Percentiles rank a stretch among this genome's conserved stretches.
Conservation (phyloP, 1,284 basidiomycete genomes). For the Ceratobasidium sp. region DNA sequence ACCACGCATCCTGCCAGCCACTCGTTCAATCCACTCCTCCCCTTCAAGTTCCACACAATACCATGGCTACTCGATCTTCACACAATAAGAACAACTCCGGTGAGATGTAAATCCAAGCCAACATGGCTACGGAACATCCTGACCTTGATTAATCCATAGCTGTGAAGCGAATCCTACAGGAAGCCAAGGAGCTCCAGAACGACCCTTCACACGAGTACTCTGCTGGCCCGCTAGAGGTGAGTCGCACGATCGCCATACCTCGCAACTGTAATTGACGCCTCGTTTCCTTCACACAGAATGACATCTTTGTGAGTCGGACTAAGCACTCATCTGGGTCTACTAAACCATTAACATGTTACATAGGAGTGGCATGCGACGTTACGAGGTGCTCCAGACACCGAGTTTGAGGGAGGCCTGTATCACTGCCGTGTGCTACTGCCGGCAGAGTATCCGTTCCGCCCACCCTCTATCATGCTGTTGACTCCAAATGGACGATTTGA, state of each 20-base stretch:
- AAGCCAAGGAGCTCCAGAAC: conserved; percentile 86
- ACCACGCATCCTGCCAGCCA: conserved; percentile 3
- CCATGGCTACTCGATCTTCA: conserved; percentile 53
- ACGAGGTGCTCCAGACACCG: conserved; percentile 85
- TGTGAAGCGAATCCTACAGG: conserved; percentile 96
- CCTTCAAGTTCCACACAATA: neutral
- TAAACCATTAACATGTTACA: conserved; percentile 51
- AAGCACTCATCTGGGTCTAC: conserved; percentile 46
- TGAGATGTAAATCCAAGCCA: conserved; percentile 53
- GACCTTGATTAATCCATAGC: conserved; percentile 59
- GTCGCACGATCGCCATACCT: conserved; percentile 50
- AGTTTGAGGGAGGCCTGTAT: conserved; percentile 92
- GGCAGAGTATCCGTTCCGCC: conserved; percentile 93
- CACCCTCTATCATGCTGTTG: conserved; percentile 92
- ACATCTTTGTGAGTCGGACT: conserved; percentile 74
- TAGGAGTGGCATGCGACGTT: conserved; percentile 99
- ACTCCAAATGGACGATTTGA: conserved; percentile 97
- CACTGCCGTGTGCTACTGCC: conserved; percentile 93
- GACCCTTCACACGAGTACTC: conserved; percentile 85
- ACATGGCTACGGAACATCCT: conserved; percentile 2
- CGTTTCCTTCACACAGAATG: conserved; percentile 63
- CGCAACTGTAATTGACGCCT: conserved; percentile 40
- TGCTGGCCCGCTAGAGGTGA: conserved; percentile 88
- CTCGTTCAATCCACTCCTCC: conserved; percentile 1
- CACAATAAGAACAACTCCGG: conserved; percentile 89